Percentiles rank a stretch among this genome's conserved stretches.
These are phyloP conservation scores for Pythium scleroteichum DNA, from an alignment of 352 stramenopile genomes.

Conservation along the genomic window DNA sequence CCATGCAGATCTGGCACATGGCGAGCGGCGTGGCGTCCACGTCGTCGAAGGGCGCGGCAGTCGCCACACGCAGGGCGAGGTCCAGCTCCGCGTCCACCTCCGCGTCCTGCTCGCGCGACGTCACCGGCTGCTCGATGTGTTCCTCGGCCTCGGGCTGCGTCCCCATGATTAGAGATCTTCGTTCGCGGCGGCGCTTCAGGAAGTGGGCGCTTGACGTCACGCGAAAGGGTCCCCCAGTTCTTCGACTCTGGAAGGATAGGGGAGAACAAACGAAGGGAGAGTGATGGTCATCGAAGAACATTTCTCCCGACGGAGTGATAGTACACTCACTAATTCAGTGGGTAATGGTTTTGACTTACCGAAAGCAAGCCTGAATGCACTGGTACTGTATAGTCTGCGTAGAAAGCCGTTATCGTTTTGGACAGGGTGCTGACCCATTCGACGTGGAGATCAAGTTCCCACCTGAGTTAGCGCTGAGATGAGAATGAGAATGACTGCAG, in stretches of 20 bases:
- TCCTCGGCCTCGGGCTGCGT: slow-evolving; percentile 22
- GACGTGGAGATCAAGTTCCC: too few relatives aligned
- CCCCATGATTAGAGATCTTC: too few relatives aligned
- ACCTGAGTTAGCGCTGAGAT: too few relatives aligned
- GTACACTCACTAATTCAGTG: not conserved
- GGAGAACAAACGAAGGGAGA: slow-evolving; percentile 22
- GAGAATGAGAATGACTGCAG: too few relatives aligned
- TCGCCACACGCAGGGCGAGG: slow-evolving; percentile 7
- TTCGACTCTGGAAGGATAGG: slow-evolving; percentile 33
- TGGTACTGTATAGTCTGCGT: too few relatives aligned
- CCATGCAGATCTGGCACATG: slow-evolving; percentile 66
- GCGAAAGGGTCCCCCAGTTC: not conserved
- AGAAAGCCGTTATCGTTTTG: too few relatives aligned
- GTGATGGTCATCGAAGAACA: slow-evolving; percentile 34
- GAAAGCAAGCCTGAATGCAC: too few relatives aligned
- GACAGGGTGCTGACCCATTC: too few relatives aligned
- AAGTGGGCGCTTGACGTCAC: not conserved
- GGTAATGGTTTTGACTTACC: not conserved
- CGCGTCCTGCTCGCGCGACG: slow-evolving; percentile 2
- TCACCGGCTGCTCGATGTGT: slow-evolving; percentile 5
- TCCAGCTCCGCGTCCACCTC: slow-evolving; percentile 19
- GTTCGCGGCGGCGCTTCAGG: slow-evolving; percentile 5
- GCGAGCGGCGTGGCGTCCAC: slow-evolving; percentile 28
- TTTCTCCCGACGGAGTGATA: slow-evolving; percentile 11
- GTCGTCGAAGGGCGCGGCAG: slow-evolving; percentile 2